Conservation (phyloP, 2,329 filamentous ascomycete species). For the Ophiostoma perfectum region DNA sequence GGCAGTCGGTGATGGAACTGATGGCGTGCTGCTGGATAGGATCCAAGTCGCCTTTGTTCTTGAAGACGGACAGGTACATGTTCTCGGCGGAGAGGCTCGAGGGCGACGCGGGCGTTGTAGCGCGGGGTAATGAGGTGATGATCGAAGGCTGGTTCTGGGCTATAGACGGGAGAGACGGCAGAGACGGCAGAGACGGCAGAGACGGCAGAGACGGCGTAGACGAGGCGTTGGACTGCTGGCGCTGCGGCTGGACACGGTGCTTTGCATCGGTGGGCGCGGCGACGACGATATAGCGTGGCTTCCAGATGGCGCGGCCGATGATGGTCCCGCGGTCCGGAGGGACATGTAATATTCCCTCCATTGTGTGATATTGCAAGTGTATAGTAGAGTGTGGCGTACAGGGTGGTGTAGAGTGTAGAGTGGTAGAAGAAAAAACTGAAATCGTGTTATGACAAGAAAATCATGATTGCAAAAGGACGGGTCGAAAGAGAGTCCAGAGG, state of each 20-base stretch:
- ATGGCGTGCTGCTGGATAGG: conserved; percentile 50
- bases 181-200: too few relatives aligned
- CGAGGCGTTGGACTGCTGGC: conserved; percentile 17
- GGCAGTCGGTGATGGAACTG: conserved; percentile 50
- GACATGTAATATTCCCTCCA: conserved; percentile 47
- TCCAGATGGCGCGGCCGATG: conserved; percentile 49
- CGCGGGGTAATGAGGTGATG: conserved; percentile 13
- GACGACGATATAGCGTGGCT: conserved; percentile 57
- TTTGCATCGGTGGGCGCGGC: conserved; percentile 40
- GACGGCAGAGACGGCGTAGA: conserved; percentile 14
- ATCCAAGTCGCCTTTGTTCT: conserved; percentile 53
- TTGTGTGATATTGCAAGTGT: conserved; percentile 26
- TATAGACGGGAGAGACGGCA: conserved; percentile 33
- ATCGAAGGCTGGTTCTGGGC: neutral
- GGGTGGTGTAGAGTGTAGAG: neutral
- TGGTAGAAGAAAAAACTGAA: neutral
- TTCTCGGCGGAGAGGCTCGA: conserved; percentile 35
- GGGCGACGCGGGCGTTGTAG: conserved; percentile 33
- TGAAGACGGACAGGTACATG: conserved; percentile 50
- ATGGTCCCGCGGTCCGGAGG: conserved; percentile 50
- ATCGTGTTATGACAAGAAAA: neutral
- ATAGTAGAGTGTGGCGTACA: neutral
- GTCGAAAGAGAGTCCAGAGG: neutral
- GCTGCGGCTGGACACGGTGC: conserved; percentile 16
- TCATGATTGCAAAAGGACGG: neutral